phyloP scores from a whole-genome alignment of 2,329 filamentous ascomycete genomes.

The Monilinia aucupariae region DNA sequence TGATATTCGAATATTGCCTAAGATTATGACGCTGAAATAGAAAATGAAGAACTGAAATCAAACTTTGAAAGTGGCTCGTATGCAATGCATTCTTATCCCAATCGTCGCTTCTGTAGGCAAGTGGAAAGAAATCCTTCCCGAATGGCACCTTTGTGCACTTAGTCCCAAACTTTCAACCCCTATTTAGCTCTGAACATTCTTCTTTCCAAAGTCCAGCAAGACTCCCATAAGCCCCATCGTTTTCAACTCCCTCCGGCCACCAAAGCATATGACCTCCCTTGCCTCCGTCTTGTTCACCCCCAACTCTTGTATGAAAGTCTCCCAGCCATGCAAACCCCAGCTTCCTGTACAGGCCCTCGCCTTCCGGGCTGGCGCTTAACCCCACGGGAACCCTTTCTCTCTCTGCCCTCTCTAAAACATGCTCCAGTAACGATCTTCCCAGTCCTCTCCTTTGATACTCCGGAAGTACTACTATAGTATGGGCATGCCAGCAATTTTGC shows the following conservation, averaged over 20 bases:
- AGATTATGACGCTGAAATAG: too few relatives aligned
- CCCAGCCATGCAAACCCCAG: slow-evolving; percentile 27
- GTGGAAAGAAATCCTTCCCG: too few relatives aligned
- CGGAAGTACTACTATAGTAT: slow-evolving; percentile 25
- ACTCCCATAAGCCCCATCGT: not conserved
- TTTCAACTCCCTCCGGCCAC: slow-evolving; percentile 21
- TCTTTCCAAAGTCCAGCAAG: not conserved
- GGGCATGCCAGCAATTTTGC: slow-evolving; percentile 25
- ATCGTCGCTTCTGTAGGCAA: too few relatives aligned
- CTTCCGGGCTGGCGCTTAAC: slow-evolving; percentile 24
- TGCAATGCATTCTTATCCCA: too few relatives aligned
- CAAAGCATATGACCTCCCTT: slow-evolving; percentile 28
- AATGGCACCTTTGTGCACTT: too few relatives aligned
- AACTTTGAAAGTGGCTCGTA: too few relatives aligned
- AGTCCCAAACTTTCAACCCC: too few relatives aligned
- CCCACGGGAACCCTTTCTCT: slow-evolving; percentile 26
- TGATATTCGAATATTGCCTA: too few relatives aligned
- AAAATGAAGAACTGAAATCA: too few relatives aligned
- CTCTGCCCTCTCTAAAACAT: slow-evolving; percentile 23
- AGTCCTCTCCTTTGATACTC: slow-evolving; percentile 27
- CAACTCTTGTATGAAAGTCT: slow-evolving; percentile 20
- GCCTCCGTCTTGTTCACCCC: slow-evolving; percentile 14
- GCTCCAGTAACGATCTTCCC: slow-evolving; percentile 25
- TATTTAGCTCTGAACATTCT: not conserved
- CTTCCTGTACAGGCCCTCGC: slow-evolving; percentile 28